Evolutionary conservation across 805 yeast genomes (phyloP).

Genomic region (Metschnikowia lochheadii): DNA sequence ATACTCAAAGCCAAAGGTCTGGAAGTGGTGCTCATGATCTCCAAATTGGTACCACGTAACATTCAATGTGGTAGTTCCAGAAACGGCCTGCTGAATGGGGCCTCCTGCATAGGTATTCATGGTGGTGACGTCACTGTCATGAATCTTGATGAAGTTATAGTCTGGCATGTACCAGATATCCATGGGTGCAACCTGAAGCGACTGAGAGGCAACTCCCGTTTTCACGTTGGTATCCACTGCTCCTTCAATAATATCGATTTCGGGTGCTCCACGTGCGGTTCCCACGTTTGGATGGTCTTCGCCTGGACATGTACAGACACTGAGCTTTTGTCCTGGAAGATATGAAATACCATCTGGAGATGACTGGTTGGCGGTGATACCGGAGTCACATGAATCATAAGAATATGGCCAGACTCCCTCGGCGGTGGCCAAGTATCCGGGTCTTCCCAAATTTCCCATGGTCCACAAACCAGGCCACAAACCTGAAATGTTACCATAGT

Average conservation of each 20-base stretch:
- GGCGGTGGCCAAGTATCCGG: constrained; percentile 33
- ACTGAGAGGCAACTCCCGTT: constrained; percentile 30
- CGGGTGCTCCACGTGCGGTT: constrained; percentile 37
- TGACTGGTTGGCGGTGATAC: constrained; percentile 37
- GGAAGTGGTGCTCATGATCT: constrained; percentile 22
- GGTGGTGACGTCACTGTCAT: constrained; percentile 25
- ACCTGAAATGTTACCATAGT: constrained; percentile 29
- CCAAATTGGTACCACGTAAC: constrained; percentile 32
- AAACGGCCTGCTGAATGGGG: constrained; percentile 37
- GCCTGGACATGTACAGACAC: constrained; percentile 31
- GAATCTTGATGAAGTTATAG: constrained; percentile 29
- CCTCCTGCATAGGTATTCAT: constrained; percentile 39
- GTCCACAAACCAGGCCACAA: constrained; percentile 41
- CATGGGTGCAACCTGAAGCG: constrained; percentile 42
- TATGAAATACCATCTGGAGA: constrained; percentile 38
- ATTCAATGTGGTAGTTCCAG: constrained; percentile 34
- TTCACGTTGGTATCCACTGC: constrained; percentile 15
- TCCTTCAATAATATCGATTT: constrained; percentile 24
- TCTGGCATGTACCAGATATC: constrained; percentile 43
- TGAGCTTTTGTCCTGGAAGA: constrained; percentile 35
- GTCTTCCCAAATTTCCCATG: constrained; percentile 35
- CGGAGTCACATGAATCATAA: constrained; percentile 35
- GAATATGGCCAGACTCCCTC: constrained; percentile 41
- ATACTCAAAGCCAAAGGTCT: constrained; percentile 34
- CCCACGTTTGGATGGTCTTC: constrained; percentile 38